Evolutionary conservation across 1,284 basidiomycete species (phyloP), one percentile per base, ranked within the genome.

Genomic region (Pseudozyma sp.): DNA sequence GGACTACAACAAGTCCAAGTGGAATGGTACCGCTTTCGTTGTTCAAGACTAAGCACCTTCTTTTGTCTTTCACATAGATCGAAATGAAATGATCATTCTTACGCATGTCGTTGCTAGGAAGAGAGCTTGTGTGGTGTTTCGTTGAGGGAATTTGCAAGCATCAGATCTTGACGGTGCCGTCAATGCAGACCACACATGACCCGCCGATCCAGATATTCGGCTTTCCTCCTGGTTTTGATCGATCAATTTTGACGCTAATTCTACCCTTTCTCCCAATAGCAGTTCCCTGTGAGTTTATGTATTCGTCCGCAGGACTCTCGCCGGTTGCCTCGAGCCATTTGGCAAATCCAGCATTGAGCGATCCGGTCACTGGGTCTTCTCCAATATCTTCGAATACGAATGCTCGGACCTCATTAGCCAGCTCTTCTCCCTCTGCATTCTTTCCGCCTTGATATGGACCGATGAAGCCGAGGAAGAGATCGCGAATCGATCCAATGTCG

Each of bases 361-460:
- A 79, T 14, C 81, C 81, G 0, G 78, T 80, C n/a, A 80, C 79
- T 0, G 81, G 77, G 58, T 82, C 81, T 50, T 82, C 77, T 39
- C 57, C 55, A 14, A 70, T 71, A 18, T 62, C 55, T 3, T 66
- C 72, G 54, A 61, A 70, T 2, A 53, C 58, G 18, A 80, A 73
- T 0, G 76, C 75, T 14, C 81, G 58, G 8, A 79, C 71, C 47
- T 82, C 78, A 38, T 76, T 60, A 13, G 52, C 64, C 31, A 59
- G 40, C 5, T 25, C 43, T 34, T 69, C 65, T 8, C 68, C 61
- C 4, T 63, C 48, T n/a, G 8, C 48, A 19, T 62, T 68, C 53
- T 59, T 60, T 3, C 53, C 61, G n/a, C 55, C 51, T 13, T 59
- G 42, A 40, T 81, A 77, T 0, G 73, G 49, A 0, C 78, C 81